Conservation (phyloP, 192 early-diverging fungal genomes). For the Haplosporangium gracile region DNA sequence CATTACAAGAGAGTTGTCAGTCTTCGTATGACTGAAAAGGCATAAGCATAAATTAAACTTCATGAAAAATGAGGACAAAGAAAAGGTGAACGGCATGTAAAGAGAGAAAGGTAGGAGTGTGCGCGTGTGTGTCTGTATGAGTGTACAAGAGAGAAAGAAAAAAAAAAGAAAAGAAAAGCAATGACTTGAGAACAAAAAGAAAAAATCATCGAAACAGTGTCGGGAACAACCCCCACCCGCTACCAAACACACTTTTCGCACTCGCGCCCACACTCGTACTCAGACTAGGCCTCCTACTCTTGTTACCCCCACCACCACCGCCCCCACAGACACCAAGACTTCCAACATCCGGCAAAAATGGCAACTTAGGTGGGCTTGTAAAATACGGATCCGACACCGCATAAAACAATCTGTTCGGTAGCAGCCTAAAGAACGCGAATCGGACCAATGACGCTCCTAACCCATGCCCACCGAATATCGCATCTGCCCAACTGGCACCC, state of each 20-base stretch:
- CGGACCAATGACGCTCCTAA: neutral
- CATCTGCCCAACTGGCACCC: neutral
- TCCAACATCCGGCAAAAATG: constrained; percentile 4
- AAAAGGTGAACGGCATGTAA: neutral
- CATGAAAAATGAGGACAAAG: neutral
- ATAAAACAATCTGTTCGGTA: neutral
- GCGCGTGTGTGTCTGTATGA: too few species aligned
- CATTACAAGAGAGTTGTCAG: too few species aligned
- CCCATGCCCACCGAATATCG: constrained; percentile 12
- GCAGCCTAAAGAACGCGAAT: neutral
- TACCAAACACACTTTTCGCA: too few species aligned
- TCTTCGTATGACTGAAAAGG: too few species aligned
- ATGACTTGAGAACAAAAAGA: neutral
- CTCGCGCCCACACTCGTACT: too few species aligned
- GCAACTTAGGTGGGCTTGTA: neutral
- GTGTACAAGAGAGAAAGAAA: neutral
- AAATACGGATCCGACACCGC: constrained; percentile 5
- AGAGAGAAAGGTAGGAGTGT: neutral
- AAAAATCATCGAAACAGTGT: neutral
- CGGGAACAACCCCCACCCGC: too few species aligned
- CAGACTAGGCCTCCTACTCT: neutral
- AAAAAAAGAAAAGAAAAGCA: neutral
- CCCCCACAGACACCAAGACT: neutral
- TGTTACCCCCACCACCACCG: neutral
- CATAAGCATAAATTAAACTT: neutral